These are phyloP conservation scores for Aureobasidium melanogenum DNA, from an alignment of 2,329 filamentous ascomycete species.

Conservation along the genomic window DNA sequence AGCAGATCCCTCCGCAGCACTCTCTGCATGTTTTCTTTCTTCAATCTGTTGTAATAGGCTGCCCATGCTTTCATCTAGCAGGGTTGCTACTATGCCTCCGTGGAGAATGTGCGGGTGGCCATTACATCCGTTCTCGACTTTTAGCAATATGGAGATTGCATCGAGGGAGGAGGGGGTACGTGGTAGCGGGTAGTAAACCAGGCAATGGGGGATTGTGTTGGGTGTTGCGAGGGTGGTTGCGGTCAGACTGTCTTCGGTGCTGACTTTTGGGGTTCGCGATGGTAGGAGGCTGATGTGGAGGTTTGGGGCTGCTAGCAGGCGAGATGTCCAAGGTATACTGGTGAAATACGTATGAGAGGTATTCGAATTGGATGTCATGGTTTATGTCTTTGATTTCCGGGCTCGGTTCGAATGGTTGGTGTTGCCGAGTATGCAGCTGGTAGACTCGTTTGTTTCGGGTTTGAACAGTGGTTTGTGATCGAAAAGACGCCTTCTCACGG, in stretches of 20 bases:
- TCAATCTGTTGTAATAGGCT: constrained; percentile 39
- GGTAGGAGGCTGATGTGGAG: constrained; percentile 32
- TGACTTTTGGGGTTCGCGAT: constrained; percentile 29
- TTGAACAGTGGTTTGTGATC: not conserved
- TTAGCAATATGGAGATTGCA: constrained; percentile 31
- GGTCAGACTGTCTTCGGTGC: constrained; percentile 44
- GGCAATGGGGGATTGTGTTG: constrained; percentile 39
- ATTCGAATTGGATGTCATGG: not conserved
- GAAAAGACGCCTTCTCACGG: not conserved
- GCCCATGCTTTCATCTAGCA: constrained; percentile 53
- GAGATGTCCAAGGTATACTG: constrained; percentile 25
- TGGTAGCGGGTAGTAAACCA: constrained; percentile 35
- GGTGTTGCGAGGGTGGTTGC: constrained; percentile 44
- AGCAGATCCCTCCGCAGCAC: too few species aligned
- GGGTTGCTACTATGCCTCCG: constrained; percentile 48
- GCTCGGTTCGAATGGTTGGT: not conserved
- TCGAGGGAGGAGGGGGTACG: constrained; percentile 21
- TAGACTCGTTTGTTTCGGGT: too few species aligned
- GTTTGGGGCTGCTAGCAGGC: constrained; percentile 23
- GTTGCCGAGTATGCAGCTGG: not conserved
- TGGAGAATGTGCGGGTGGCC: constrained; percentile 47
- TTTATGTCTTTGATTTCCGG: not conserved
- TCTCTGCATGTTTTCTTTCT: constrained; percentile 21
- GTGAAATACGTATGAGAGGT: constrained; percentile 18
- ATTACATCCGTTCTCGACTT: constrained; percentile 45